phyloP scores from a whole-genome alignment of 345 rosid species.

The Iberis pinnata region DNA sequence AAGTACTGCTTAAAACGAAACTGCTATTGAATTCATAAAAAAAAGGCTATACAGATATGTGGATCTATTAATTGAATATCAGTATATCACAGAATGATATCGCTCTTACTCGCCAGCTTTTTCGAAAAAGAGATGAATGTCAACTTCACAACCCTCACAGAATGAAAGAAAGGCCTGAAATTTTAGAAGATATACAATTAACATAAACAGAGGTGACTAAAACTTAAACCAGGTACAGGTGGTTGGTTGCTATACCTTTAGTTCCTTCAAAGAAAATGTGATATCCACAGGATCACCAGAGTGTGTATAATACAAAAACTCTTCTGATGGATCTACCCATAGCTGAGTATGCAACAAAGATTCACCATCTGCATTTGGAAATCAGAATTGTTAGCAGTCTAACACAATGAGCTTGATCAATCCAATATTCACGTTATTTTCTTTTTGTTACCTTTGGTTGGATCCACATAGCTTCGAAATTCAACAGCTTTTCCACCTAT shows the following conservation, averaged over 20 bases:
- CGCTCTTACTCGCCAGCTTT: slow-evolving; percentile 89
- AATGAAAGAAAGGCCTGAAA: slow-evolving; percentile 85
- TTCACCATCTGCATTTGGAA: slow-evolving; percentile 51
- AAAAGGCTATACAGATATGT: slow-evolving; percentile 10
- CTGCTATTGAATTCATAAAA: too few relatives aligned
- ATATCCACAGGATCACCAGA: slow-evolving; percentile 79
- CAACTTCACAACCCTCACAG: slow-evolving; percentile 87
- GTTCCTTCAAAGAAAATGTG: slow-evolving; percentile 80
- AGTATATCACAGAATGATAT: slow-evolving; percentile 1
- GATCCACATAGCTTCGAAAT: slow-evolving; percentile 84
- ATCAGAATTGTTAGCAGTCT: slow-evolving; percentile 21
- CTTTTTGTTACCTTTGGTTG: slow-evolving; percentile 87
- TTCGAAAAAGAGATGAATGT: slow-evolving; percentile 72
- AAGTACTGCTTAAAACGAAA: too few relatives aligned
- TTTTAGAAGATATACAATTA: background rate
- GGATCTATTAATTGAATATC: background rate
- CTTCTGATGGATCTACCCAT: slow-evolving; percentile 95
- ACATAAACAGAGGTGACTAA: background rate
- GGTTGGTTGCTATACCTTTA: slow-evolving; percentile 47
- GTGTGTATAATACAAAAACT: slow-evolving; percentile 78
- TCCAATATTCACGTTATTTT: slow-evolving; percentile 2
- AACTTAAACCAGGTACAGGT: slow-evolving; percentile 6
- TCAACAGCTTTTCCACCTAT: slow-evolving; percentile 98
- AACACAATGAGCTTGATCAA: background rate
- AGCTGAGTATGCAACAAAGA: too few relatives aligned